These are phyloP conservation scores for Mariannaea elegans DNA, from an alignment of 2,329 filamentous ascomycete species.

Conservation along the genomic window DNA sequence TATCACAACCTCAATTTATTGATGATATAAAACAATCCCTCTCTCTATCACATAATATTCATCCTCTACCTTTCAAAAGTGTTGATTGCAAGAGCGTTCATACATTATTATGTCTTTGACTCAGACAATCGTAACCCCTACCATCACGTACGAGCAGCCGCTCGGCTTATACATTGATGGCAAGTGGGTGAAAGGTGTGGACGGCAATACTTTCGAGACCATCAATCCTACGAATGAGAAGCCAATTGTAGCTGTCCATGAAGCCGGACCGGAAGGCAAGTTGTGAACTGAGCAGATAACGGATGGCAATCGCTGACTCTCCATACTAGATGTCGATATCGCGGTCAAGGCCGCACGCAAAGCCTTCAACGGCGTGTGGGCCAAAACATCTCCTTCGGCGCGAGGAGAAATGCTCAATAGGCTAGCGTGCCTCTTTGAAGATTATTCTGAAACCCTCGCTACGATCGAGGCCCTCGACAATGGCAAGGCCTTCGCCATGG, in stretches of 20 bases:
- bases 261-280: background rate
- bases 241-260: background rate
- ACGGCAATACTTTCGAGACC: background rate
- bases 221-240: background rate
- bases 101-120: too few species aligned
- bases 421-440: background rate
- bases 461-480: background rate
- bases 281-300: background rate
- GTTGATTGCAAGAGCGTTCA: too few species aligned
- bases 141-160: constrained; percentile 12
- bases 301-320: background rate
- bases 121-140: background rate
- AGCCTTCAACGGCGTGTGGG: background rate
- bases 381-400: background rate
- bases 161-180: constrained; percentile 20
- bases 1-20: too few species aligned
- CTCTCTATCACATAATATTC: too few species aligned
- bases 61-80: too few species aligned
- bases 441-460: background rate
- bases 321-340: background rate
- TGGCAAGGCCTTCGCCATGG: background rate
- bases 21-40: too few species aligned
- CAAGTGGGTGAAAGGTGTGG: background rate
- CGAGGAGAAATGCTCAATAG: background rate
- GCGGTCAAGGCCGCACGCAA: background rate